Evolutionary conservation across 202 grass and related monocot genomes (phyloP).

Genomic region (Saccharum hybrid): DNA sequence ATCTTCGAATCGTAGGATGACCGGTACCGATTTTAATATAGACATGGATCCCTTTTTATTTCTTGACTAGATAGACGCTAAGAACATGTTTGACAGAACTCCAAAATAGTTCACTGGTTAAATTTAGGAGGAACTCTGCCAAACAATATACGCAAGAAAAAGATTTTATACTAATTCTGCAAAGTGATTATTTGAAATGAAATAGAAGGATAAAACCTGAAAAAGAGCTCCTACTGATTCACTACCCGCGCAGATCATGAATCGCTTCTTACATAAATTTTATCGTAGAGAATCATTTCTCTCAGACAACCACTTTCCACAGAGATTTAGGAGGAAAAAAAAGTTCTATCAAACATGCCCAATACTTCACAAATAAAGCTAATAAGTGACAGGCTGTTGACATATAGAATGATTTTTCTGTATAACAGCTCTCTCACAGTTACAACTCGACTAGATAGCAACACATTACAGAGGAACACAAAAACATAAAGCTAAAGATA

Average conservation of each 20-base stretch:
- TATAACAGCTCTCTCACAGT: background rate
- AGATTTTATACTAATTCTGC: background rate
- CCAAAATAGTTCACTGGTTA: background rate
- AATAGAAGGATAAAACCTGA: background rate
- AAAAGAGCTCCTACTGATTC: background rate
- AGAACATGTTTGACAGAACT: background rate
- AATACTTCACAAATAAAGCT: background rate
- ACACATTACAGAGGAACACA: background rate
- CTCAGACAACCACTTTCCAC: background rate
- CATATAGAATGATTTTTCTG: background rate
- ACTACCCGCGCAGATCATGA: background rate
- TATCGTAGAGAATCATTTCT: background rate
- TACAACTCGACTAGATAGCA: background rate
- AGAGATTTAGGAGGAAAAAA: background rate
- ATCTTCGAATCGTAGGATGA: background rate
- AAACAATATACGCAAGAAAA: background rate
- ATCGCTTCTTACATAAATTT: background rate
- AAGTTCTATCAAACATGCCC: background rate
- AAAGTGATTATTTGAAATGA: background rate
- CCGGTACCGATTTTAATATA: background rate
- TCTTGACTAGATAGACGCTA: background rate
- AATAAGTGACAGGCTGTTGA: background rate
- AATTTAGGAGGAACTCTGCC: background rate
- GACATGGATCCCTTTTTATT: background rate
- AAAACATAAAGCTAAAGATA: background rate